phyloP scores from a whole-genome alignment of 2,329 filamentous ascomycete genomes.

The Fusarium agapanthi region DNA sequence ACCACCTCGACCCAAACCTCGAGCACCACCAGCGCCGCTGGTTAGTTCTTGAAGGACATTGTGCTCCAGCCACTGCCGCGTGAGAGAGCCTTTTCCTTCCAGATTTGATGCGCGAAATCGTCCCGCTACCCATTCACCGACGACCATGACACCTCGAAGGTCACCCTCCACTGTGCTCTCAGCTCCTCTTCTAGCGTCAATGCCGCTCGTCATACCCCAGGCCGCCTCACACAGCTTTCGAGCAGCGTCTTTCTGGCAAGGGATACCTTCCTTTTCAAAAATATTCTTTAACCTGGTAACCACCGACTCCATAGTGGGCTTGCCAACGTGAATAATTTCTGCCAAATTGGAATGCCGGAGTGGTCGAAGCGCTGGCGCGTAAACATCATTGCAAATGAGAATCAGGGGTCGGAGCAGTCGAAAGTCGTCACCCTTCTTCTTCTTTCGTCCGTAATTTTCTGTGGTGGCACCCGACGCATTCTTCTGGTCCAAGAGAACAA shows the following conservation, averaged over 20 bases:
- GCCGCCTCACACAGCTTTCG: constrained; percentile 84
- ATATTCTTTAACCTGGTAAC: constrained; percentile 82
- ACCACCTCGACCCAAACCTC: constrained; percentile 76
- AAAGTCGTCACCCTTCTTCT: constrained; percentile 87
- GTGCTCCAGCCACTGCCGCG: constrained; percentile 79
- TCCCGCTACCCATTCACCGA: constrained; percentile 85
- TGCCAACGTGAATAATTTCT: constrained; percentile 91
- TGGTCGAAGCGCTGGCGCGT: constrained; percentile 86
- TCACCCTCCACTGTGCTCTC: constrained; percentile 77
- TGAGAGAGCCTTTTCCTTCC: constrained; percentile 60
- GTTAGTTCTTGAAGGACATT: constrained; percentile 74
- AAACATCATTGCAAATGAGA: constrained; percentile 96
- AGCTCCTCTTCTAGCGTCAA: constrained; percentile 73
- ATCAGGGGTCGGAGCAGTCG: constrained; percentile 87
- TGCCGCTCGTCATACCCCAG: constrained; percentile 80
- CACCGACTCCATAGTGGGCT: constrained; percentile 86
- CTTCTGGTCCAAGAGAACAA: constrained; percentile 86
- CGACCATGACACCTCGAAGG: constrained; percentile 83
- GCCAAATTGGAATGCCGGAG: constrained; percentile 85
- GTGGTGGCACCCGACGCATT: constrained; percentile 59
- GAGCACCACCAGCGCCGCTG: constrained; percentile 75
- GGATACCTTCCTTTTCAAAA: constrained; percentile 88
- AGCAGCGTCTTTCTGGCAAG: constrained; percentile 88
- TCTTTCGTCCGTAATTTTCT: constrained; percentile 51
- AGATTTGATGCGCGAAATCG: constrained; percentile 65